phyloP scores from a whole-genome alignment of 208 protist species.

The Leishmania turanica region DNA sequence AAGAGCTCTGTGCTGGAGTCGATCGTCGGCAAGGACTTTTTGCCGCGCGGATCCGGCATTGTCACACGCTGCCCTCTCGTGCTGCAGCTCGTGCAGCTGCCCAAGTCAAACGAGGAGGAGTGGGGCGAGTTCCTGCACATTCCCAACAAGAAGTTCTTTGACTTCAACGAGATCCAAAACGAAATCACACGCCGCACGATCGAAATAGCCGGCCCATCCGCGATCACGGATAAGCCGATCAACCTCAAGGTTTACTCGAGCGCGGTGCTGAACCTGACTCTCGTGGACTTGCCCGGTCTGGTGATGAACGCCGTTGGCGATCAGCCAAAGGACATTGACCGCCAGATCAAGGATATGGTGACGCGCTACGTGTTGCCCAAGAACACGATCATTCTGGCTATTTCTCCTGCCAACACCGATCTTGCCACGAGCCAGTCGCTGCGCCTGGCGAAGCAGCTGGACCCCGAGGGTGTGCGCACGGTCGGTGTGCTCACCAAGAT shows the following conservation, averaged over 20 bases:
- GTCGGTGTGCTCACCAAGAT: constrained; percentile 99
- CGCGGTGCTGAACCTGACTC: constrained; percentile 98
- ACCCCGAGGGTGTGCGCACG: constrained; percentile 97
- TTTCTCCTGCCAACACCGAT: constrained; percentile 99
- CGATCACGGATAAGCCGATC: constrained; percentile 97
- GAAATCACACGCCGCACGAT: constrained; percentile 98
- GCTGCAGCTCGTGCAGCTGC: constrained; percentile 97
- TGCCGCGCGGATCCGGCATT: constrained; percentile 99
- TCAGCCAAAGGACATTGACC: constrained; percentile 98
- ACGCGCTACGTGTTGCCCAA: constrained; percentile 95
- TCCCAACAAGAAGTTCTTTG: constrained; percentile 91
- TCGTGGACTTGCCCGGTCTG: constrained; percentile 99
- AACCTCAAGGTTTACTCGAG: constrained; percentile 96
- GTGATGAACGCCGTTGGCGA: constrained; percentile 99
- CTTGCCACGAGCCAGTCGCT: constrained; percentile 99
- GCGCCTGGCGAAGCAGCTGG: constrained; percentile 96
- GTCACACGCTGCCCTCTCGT: constrained; percentile 99
- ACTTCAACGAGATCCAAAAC: constrained; percentile 96
- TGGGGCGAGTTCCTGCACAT: constrained; percentile 92
- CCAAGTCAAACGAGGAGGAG: constrained; percentile 54
- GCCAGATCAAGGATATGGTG: constrained; percentile 98
- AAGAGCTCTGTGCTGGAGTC: constrained; percentile 99
- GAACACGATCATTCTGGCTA: constrained; percentile 99
- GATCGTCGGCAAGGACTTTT: constrained; percentile 99
- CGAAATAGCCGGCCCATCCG: constrained; percentile 93